These are phyloP conservation scores for Diaporthe vaccinii DNA, from an alignment of 2,329 filamentous ascomycete species.

Conservation along the genomic window DNA sequence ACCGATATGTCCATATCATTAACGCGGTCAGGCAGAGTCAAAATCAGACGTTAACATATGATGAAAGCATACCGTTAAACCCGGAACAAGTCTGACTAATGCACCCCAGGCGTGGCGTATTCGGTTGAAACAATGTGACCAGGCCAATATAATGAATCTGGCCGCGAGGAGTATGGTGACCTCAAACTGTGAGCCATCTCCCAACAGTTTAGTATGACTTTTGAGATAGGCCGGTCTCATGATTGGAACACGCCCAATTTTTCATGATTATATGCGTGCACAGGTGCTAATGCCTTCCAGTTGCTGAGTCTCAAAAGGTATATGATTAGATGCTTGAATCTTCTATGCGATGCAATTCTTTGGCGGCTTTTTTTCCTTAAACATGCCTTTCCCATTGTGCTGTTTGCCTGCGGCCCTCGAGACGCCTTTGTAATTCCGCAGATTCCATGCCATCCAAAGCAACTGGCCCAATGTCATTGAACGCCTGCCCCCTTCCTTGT, in stretches of 20 bases:
- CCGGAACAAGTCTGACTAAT: background rate
- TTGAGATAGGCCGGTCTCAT: background rate
- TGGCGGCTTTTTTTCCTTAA: background rate
- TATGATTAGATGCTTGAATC: background rate
- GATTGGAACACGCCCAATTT: background rate
- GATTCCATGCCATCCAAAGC: background rate
- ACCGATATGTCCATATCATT: no score
- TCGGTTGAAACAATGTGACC: background rate
- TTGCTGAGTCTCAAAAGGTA: background rate
- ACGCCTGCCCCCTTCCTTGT: background rate
- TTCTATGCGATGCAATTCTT: constrained; percentile 10
- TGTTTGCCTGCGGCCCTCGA: background rate
- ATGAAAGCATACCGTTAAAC: no score
- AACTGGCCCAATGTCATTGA: background rate
- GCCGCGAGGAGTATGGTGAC: background rate
- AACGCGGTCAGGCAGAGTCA: no score
- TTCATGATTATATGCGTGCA: background rate
- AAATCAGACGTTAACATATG: no score
- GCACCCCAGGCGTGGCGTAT: background rate
- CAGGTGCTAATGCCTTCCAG: background rate
- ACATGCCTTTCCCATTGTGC: background rate
- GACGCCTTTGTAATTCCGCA: background rate
- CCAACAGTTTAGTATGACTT: rapidly evolving
- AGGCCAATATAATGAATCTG: background rate
- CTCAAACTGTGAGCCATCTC: background rate